Conservation (phyloP, 1,284 basidiomycete species). For the Heterobasidion occidentale region DNA sequence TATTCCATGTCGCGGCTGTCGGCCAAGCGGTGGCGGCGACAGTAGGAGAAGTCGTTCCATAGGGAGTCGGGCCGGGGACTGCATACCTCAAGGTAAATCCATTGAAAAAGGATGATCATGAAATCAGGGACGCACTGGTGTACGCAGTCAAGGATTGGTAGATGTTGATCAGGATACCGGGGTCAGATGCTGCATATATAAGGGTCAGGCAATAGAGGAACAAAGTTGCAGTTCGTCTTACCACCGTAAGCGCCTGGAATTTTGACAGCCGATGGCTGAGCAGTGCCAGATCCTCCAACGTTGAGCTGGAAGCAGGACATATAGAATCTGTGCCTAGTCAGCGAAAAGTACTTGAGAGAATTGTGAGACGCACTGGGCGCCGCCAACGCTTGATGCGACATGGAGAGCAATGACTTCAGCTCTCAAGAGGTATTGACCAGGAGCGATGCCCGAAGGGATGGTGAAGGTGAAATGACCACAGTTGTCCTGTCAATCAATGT, state of each 20-base stretch:
- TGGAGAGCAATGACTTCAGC: slow-evolving; percentile 47
- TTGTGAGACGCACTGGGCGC: slow-evolving; percentile 30
- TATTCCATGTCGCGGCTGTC: slow-evolving; percentile 26
- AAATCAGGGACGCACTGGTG: slow-evolving; percentile 19
- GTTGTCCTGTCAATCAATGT: slow-evolving; percentile 24
- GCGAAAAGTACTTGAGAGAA: background rate
- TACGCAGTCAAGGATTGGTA: slow-evolving; percentile 30
- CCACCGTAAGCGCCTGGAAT: slow-evolving; percentile 40
- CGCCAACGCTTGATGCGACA: slow-evolving; percentile 32
- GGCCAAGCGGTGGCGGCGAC: slow-evolving; percentile 23
- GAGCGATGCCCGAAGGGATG: slow-evolving; percentile 34
- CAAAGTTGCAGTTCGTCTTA: slow-evolving; percentile 11
- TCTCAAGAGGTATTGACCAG: slow-evolving; percentile 44
- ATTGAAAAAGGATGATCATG: background rate
- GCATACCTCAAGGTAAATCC: background rate
- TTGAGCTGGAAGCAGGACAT: slow-evolving; percentile 44
- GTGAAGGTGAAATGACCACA: slow-evolving; percentile 45
- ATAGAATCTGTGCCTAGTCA: slow-evolving; percentile 29
- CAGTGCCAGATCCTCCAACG: slow-evolving; percentile 30
- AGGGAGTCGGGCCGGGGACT: slow-evolving; percentile 38
- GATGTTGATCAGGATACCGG: slow-evolving; percentile 31
- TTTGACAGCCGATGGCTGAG: slow-evolving; percentile 33
- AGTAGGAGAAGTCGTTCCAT: slow-evolving; percentile 19
- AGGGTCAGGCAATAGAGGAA: background rate
- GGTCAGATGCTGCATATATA: background rate